phyloP scores from a whole-genome alignment of 768 basidiomycete genomes.

The Kwoniella dejecticola region DNA sequence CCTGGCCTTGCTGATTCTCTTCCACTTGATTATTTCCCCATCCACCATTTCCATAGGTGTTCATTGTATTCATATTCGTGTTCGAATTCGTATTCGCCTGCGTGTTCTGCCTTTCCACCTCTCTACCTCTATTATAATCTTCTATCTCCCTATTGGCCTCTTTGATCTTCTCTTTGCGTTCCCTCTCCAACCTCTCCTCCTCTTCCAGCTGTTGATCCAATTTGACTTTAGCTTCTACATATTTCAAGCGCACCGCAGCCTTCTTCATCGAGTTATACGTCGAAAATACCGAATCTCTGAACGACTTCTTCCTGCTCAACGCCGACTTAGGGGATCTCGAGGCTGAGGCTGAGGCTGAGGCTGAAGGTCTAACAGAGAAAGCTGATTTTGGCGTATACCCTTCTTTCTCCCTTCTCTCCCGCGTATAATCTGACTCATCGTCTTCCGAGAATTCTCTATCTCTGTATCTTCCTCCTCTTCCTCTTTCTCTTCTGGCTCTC shows the following conservation, averaged over 20 bases:
- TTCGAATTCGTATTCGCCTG: too few relatives aligned
- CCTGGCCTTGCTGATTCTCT: too few relatives aligned
- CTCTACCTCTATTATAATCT: too few relatives aligned
- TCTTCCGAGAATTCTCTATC: neutral
- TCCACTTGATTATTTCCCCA: too few relatives aligned
- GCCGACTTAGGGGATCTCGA: neutral
- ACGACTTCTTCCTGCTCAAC: constrained; percentile 18
- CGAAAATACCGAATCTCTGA: constrained; percentile 44
- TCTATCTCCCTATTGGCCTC: constrained; percentile 28
- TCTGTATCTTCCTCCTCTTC: neutral
- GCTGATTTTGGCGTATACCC: neutral
- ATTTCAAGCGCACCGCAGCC: constrained; percentile 41
- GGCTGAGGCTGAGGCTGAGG: too few relatives aligned
- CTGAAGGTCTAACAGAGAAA: neutral
- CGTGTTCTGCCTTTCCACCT: too few relatives aligned
- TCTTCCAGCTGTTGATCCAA: constrained; percentile 25
- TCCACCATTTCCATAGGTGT: too few relatives aligned
- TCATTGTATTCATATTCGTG: too few relatives aligned
- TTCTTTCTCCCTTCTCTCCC: neutral
- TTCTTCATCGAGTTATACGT: constrained; percentile 44
- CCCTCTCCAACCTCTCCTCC: constrained; percentile 19
- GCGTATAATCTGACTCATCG: neutral
- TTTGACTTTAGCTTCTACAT: constrained; percentile 41
- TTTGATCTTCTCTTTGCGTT: constrained; percentile 23
- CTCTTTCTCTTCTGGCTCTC: constrained; percentile 5